Evolutionary conservation across 2,329 filamentous ascomycete genomes (phyloP).

Genomic region (Sporothrix brasiliensis): DNA sequence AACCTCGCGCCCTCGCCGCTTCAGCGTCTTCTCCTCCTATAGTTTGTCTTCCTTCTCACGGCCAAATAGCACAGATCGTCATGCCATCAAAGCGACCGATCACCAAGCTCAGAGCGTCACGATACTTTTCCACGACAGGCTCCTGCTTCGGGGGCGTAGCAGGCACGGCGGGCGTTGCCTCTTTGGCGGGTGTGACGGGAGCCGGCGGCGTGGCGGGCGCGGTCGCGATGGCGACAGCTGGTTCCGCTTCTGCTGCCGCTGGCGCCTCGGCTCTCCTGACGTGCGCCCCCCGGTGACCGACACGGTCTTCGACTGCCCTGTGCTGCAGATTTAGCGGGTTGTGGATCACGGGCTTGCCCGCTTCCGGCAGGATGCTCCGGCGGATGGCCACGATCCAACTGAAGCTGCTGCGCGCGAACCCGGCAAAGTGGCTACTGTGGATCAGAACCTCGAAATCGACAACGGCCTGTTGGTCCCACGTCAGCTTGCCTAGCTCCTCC

Average conservation of each 20-base stretch:
- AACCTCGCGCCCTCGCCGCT: neutral
- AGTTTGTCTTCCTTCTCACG: neutral
- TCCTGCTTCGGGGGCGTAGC: neutral
- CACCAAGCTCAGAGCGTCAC: slow-evolving; percentile 31
- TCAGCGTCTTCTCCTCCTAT: neutral
- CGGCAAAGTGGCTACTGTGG: slow-evolving; percentile 32
- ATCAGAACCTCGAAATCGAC: slow-evolving; percentile 33
- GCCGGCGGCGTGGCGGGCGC: slow-evolving; percentile 1
- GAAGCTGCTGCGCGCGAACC: slow-evolving; percentile 32
- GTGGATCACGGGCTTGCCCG: slow-evolving; percentile 20
- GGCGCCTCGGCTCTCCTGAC: neutral
- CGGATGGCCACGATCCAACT: slow-evolving; percentile 32
- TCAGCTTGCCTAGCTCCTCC: slow-evolving; percentile 40
- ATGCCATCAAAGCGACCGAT: slow-evolving; percentile 32
- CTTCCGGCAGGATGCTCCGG: slow-evolving; percentile 31
- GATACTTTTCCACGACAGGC: slow-evolving; percentile 32
- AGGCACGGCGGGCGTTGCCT: neutral
- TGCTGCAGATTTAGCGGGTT: neutral
- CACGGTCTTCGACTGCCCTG: neutral
- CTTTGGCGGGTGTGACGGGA: neutral
- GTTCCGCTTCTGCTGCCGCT: neutral
- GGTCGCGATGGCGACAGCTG: neutral
- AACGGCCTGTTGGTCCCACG: slow-evolving; percentile 39
- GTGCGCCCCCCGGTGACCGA: neutral
- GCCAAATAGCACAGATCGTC: slow-evolving; percentile 33